Evolutionary conservation across 108 stramenopile genomes (phyloP), one percentile per base, ranked within the genome.

Genomic region (Nitzschia sp.): DNA sequence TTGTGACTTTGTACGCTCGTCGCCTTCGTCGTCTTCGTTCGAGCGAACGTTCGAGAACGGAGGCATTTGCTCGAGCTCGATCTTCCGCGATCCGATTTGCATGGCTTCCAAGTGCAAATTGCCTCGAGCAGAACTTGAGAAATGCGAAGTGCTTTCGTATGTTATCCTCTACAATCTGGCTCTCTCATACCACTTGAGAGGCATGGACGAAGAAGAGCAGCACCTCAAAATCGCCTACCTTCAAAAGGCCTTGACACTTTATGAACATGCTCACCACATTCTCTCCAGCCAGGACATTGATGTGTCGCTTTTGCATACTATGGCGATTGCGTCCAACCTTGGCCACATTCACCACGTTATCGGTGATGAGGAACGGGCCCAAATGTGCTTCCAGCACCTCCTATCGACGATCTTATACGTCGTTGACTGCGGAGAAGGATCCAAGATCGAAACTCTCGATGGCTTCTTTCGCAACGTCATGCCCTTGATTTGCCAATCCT

Each of bases 241-340:
- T 6, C 58, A 58, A 11, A 78, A 78, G 45, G 70, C 71, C n/a
- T 50, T 66, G 23, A 55, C 70, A 9, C 54, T 72, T 3, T 72
- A 72, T 44, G 71, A 72, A 46, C 71, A 63, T 27, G 61, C 71
- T 15, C 62, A 63, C 36, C 61, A 63, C 34, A 63, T 72, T 26
- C 62, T 63, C 29, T 54, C 38, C 48, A 63, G 53, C 34, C 56
- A 63, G 35, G 61, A 65, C 22, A 9, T 68, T 22, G 44, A 53
- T 46, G 62, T 72, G 6, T 61, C 62, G 30, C 30, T 63, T 32
- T 35, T 71, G 22, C 69, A 71, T 30, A 47, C 70, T 5, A 72
- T 78, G 69, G 77, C 77, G 2, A 65, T 78, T 46, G 65, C 63
- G 27, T 71, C 56, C 59, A 78, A 78, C 44, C 29, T 78, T 22